These are phyloP conservation scores for Penicillium canariense DNA, from an alignment of 495 filamentous ascomycete species.

Conservation along the genomic window DNA sequence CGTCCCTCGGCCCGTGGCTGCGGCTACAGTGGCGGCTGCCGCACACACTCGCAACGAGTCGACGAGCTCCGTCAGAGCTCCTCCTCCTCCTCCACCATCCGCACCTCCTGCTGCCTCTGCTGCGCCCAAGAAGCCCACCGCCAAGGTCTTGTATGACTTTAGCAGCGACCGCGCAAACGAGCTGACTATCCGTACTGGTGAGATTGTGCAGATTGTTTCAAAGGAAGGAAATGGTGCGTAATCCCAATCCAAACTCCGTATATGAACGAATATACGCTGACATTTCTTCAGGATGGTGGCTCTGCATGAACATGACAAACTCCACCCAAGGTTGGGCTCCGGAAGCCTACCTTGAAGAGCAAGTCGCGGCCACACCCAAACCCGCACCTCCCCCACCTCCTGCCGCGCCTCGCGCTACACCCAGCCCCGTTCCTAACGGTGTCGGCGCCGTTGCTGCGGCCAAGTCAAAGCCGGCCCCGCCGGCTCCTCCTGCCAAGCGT, in stretches of 20 bases:
- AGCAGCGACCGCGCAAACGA: conserved; percentile 74
- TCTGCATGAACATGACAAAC: conserved; percentile 66
- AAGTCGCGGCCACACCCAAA: conserved; percentile 45
- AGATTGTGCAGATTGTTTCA: conserved; percentile 79
- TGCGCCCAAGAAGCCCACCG: conserved; percentile 69
- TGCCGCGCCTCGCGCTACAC: conserved; percentile 46
- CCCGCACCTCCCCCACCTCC: conserved; percentile 60
- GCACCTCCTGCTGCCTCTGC: conserved; percentile 61
- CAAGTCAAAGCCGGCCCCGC: conserved; percentile 70
- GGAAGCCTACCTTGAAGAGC: conserved; percentile 86
- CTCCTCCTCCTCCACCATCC: conserved; percentile 70
- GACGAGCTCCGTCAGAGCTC: conserved; percentile 54
- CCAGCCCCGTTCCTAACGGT: conserved; percentile 49
- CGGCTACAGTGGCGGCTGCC: conserved; percentile 30
- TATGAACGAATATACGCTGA: conserved; percentile 19
- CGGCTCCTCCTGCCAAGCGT: conserved; percentile 84
- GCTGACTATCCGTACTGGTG: conserved; percentile 69
- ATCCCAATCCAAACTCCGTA: neutral
- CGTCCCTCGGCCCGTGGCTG: conserved; percentile 48
- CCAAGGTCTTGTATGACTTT: conserved; percentile 87
- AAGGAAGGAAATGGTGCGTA: conserved; percentile 88
- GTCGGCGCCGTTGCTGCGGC: conserved; percentile 48
- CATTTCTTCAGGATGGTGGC: conserved; percentile 77
- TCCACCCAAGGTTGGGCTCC: conserved; percentile 85
- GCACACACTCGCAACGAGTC: conserved; percentile 55